Evolutionary conservation across 2,329 filamentous ascomycete genomes (phyloP).

Genomic region (Diplodia sapinea): DNA sequence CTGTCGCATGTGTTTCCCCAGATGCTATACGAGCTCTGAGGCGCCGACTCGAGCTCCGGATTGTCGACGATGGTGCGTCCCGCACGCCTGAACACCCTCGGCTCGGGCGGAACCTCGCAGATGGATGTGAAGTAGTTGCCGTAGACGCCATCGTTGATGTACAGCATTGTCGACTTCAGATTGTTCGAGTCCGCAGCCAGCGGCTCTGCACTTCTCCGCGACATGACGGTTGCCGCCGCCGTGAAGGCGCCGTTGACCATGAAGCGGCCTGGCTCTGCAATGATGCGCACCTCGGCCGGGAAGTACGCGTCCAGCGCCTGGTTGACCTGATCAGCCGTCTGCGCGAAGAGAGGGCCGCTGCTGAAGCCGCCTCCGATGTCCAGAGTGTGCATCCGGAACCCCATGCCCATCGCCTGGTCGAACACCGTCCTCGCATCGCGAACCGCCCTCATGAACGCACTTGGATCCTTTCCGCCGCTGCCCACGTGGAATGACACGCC

Average conservation of each 20-base stretch:
- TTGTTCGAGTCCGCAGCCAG: slow-evolving; percentile 58
- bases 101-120: slow-evolving; percentile 86
- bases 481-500: slow-evolving; percentile 96
- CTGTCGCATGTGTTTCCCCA: slow-evolving; percentile 96
- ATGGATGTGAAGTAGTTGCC: slow-evolving; percentile 97
- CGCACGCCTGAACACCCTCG: slow-evolving; percentile 72
- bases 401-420: slow-evolving; percentile 73
- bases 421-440: slow-evolving; percentile 83
- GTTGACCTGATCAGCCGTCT: slow-evolving; percentile 44
- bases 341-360: slow-evolving; percentile 67
- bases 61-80: slow-evolving; percentile 64
- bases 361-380: slow-evolving; percentile 95
- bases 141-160: slow-evolving; percentile 92
- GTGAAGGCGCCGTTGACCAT: slow-evolving; percentile 89
- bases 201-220: slow-evolving; percentile 82
- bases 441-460: slow-evolving; percentile 83
- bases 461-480: slow-evolving; percentile 87
- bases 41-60: slow-evolving; percentile 43
- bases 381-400: slow-evolving; percentile 78
- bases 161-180: slow-evolving; percentile 80
- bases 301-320: slow-evolving; percentile 82
- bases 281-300: slow-evolving; percentile 78
- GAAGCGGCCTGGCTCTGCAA: slow-evolving; percentile 91
- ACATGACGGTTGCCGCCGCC: slow-evolving; percentile 89
- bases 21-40: slow-evolving; percentile 69